Evolutionary conservation across 371 early-diverging fungal genomes (phyloP).

Genomic region (Mucor racemosus): DNA sequence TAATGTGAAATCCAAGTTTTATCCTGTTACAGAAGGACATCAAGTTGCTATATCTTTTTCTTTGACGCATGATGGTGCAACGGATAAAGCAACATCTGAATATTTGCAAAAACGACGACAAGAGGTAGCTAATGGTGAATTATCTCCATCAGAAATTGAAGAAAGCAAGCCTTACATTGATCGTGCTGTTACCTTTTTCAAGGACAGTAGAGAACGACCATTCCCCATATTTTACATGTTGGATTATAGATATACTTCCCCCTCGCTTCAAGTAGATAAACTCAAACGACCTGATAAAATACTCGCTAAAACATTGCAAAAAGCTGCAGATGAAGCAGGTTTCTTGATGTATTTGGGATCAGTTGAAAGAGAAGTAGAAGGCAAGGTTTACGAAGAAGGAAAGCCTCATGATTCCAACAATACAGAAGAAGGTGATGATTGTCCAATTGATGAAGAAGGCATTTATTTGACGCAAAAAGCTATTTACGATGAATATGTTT

Average conservation of each 20-base stretch:
- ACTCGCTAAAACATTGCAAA: not conserved
- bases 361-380: constrained; percentile 8
- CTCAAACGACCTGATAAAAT: constrained; percentile 4
- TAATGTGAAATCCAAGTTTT: not conserved
- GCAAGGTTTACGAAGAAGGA: not conserved
- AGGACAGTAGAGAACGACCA: not conserved
- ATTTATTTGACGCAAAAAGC: constrained; percentile 1
- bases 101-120: constrained; percentile 1
- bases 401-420: not conserved
- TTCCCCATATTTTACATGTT: constrained; percentile 9
- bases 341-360: constrained; percentile 1
- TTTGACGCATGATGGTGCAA: not conserved
- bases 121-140: not conserved
- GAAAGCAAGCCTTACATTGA: not conserved
- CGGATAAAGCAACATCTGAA: not conserved
- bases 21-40: not conserved
- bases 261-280: not conserved
- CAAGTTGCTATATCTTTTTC: constrained; percentile 5
- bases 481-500: not conserved
- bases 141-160: not conserved
- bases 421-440: not conserved
- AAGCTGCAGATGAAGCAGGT: constrained; percentile 1
- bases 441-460: constrained; percentile 20
- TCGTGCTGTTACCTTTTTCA: not conserved
- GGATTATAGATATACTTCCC: constrained; percentile 3